Conservation (phyloP, 805 yeast species). For the Metschnikowia chrysomelidarum region DNA sequence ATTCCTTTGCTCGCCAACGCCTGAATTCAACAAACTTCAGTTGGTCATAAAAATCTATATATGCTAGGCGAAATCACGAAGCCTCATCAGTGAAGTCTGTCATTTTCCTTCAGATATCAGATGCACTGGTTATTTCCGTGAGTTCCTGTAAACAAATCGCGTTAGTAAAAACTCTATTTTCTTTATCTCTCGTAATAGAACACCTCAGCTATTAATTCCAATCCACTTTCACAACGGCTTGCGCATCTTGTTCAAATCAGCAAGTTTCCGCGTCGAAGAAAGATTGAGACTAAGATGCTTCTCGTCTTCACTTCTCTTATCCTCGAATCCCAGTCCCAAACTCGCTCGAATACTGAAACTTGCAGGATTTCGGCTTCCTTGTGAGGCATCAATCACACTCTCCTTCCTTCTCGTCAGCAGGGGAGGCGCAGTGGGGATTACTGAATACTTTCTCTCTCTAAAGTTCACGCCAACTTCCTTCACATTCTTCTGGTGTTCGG, state of each 20-base stretch:
- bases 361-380: constrained; percentile 5
- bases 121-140: too few relatives aligned
- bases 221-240: too few relatives aligned
- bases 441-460: constrained; percentile 67
- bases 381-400: constrained; percentile 3
- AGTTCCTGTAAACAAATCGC: too few relatives aligned
- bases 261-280: constrained; percentile 24
- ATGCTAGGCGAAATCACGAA: too few relatives aligned
- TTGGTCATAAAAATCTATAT: too few relatives aligned
- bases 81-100: too few relatives aligned
- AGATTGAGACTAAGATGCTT: constrained; percentile 10
- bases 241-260: constrained; percentile 30
- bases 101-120: too few relatives aligned
- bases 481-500: constrained; percentile 55
- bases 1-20: too few relatives aligned
- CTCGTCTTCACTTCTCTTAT: constrained; percentile 11
- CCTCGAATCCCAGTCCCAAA: constrained; percentile 17
- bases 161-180: too few relatives aligned
- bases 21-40: too few relatives aligned
- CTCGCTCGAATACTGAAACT: constrained; percentile 30
- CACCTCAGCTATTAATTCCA: too few relatives aligned
- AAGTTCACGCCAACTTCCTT: constrained; percentile 70
- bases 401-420: constrained; percentile 13
- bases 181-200: too few relatives aligned
- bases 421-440: constrained; percentile 75